These are phyloP conservation scores for Neurospora tetraspora DNA, from an alignment of 495 filamentous ascomycete genomes.

Conservation along the genomic window DNA sequence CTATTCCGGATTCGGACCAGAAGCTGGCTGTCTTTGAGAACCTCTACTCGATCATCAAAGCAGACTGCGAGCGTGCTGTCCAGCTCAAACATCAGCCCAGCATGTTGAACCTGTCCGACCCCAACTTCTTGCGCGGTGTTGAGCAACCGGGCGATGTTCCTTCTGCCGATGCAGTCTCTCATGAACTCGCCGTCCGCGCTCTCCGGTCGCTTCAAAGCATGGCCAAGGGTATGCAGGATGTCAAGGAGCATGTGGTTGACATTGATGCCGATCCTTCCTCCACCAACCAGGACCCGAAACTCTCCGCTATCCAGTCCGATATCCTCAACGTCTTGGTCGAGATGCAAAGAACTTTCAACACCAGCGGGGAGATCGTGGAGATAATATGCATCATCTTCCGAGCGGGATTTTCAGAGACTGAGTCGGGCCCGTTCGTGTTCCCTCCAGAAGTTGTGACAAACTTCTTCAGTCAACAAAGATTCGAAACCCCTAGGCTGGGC, in stretches of 20 bases:
- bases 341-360: constrained; percentile 44
- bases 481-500: constrained; percentile 58
- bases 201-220: constrained; percentile 68
- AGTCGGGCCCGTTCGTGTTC: constrained; percentile 70
- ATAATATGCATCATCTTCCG: constrained; percentile 65
- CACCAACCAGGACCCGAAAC: neutral
- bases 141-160: constrained; percentile 16
- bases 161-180: constrained; percentile 28
- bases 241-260: constrained; percentile 60
- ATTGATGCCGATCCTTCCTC: constrained; percentile 34
- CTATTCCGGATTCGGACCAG: constrained; percentile 51
- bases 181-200: constrained; percentile 50
- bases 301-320: constrained; percentile 21
- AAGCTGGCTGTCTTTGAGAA: constrained; percentile 52
- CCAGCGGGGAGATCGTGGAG: constrained; percentile 63
- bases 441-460: constrained; percentile 57
- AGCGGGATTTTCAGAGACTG: constrained; percentile 68
- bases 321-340: constrained; percentile 46
- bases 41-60: constrained; percentile 55
- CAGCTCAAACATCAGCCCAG: constrained; percentile 23
- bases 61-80: constrained; percentile 42
- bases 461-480: constrained; percentile 54
- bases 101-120: constrained; percentile 25
- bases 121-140: constrained; percentile 20
- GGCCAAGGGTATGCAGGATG: constrained; percentile 67